Evolutionary conservation across 1,284 basidiomycete genomes (phyloP).

Genomic region (Stereum hirsutum): DNA sequence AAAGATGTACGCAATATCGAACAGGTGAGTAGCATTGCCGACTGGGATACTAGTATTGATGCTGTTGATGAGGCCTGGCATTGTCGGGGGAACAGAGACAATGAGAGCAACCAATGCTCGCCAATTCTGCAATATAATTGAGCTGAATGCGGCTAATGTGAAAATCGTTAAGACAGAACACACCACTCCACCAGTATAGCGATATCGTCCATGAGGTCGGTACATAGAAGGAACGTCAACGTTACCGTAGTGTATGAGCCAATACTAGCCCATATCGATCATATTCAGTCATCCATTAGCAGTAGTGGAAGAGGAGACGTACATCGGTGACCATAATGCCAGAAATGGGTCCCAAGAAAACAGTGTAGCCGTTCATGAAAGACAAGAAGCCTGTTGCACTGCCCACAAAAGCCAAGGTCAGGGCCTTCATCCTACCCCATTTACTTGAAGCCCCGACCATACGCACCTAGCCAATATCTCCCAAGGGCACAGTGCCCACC

Average conservation of each 20-base stretch:
- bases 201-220: slow-evolving; percentile 53
- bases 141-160: not conserved
- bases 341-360: slow-evolving; percentile 67
- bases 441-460: not conserved
- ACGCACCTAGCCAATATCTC: slow-evolving; percentile 38
- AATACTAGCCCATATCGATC: slow-evolving; percentile 34
- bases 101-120: slow-evolving; percentile 57
- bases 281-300: not conserved
- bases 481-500: slow-evolving; percentile 50
- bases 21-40: slow-evolving; percentile 42
- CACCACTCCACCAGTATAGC: slow-evolving; percentile 56
- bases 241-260: slow-evolving; percentile 51
- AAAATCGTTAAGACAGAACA: slow-evolving; percentile 16
- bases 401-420: slow-evolving; percentile 16
- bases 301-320: slow-evolving; percentile 13
- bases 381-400: slow-evolving; percentile 38
- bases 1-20: slow-evolving; percentile 63
- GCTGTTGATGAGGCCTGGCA: slow-evolving; percentile 61
- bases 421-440: not conserved
- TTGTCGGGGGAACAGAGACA: slow-evolving; percentile 50
- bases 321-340: slow-evolving; percentile 70
- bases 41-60: slow-evolving; percentile 52
- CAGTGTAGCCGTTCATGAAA: slow-evolving; percentile 64
- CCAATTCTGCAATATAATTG: slow-evolving; percentile 49
- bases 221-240: slow-evolving; percentile 66